A percentile compares a stretch with the other conserved stretches of the same genome.
Conservation (phyloP, 768 basidiomycete genomes). For the Psilocybe cubensis region DNA sequence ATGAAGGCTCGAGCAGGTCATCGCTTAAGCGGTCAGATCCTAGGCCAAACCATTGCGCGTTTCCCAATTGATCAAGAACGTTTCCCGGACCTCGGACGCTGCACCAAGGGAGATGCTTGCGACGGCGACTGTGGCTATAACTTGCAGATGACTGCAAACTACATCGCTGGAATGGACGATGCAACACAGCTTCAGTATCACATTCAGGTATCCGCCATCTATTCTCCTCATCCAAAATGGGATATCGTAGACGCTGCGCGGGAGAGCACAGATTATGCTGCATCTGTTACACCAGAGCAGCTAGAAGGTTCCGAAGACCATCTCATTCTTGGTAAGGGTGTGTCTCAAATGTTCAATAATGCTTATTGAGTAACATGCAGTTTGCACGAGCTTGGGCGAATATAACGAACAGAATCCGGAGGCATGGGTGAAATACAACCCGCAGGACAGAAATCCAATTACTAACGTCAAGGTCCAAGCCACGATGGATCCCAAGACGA, state of each 20-base stretch:
- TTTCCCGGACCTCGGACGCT: neutral
- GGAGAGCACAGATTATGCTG: slow-evolving; percentile 2
- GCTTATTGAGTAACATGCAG: too few relatives aligned
- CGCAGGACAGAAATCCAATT: slow-evolving; percentile 3
- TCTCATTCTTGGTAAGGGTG: slow-evolving; percentile 4
- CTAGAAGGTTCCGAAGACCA: slow-evolving; percentile 3
- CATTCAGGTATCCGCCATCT: neutral
- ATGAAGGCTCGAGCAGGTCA: neutral
- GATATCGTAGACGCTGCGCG: neutral
- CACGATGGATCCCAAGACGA: neutral
- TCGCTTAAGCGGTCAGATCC: neutral
- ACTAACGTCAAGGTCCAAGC: slow-evolving; percentile 5
- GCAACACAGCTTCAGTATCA: neutral
- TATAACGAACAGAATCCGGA: slow-evolving; percentile 6
- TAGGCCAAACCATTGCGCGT: neutral
- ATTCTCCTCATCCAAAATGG: neutral
- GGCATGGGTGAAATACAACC: slow-evolving; percentile 5
- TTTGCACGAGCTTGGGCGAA: slow-evolving; percentile 7
- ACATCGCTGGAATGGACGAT: neutral
- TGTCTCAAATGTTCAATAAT: too few relatives aligned
- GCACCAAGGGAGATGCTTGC: neutral
- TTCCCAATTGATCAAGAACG: neutral
- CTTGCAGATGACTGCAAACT: neutral
- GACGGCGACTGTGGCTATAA: neutral
- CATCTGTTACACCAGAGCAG: slow-evolving; percentile 1